Evolutionary conservation across 306 rosid genomes (phyloP), one percentile per base, ranked within the genome.

Genomic region (Ammopiptanthus mongolicus): DNA sequence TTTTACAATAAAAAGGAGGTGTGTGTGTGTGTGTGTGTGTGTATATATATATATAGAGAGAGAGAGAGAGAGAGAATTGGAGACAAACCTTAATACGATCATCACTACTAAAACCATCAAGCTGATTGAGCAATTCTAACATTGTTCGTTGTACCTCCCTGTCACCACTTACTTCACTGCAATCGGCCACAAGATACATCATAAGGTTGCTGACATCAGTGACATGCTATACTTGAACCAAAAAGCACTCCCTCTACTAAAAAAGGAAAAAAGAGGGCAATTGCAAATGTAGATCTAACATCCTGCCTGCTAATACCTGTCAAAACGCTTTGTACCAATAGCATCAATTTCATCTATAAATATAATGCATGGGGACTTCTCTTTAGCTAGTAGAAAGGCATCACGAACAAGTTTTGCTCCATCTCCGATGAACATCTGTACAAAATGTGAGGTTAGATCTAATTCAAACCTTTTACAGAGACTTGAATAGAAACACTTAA

Each of bases 301-400:
- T 67, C 29, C 23, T 66, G 73, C 65, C 0, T 1, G 18, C 17
- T 65, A 23, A 71, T 94, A 91, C 99, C 99, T 95, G 63, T 90
- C 97, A 90, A 95, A 95, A 19, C 99, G 91, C 86, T 95, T 92
- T 74, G 97, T 95, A 23, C 99, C 99, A 71, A 92, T 95, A 1
- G 97, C 99, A 86, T 95, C 99, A 57, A 95, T 95, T 84, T 92
- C 99, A 85, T 95, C 99, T 50, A 95, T 92, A 80, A 95, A 95
- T 81, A 95, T 95, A 79, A 95, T 92, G 86, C 97, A 92, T 0
- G 99, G 99, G 5, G 97, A 92, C 83, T 95, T 95, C 87, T 95
- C 99, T 72, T 95, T 95, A 64, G 99, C 97, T 55, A 95, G 90
- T 83, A 85, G 97, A 78, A 95, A 95, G 18, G 96, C 96, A 84